Percentiles rank a stretch among this genome's conserved stretches.
Evolutionary conservation across 768 basidiomycete genomes (phyloP).

Genomic region (Nidula microcarpa): DNA sequence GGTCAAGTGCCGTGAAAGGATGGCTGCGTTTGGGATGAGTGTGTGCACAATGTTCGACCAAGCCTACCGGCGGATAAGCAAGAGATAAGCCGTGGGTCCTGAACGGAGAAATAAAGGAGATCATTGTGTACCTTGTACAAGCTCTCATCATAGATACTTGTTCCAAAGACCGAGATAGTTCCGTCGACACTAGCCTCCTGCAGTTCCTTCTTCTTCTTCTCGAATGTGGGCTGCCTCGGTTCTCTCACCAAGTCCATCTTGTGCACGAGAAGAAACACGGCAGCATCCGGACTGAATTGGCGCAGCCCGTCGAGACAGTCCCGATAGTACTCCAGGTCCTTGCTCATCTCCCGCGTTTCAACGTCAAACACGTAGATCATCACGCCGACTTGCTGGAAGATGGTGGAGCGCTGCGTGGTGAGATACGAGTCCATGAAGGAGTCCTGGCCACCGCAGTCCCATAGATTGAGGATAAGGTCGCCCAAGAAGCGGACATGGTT

Average conservation of each 20-base stretch:
- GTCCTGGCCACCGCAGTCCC: constrained; percentile 99
- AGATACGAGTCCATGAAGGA: constrained; percentile 98
- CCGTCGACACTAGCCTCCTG: constrained; percentile 62
- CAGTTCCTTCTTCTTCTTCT: constrained; percentile 72
- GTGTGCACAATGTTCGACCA: constrained; percentile 98
- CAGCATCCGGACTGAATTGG: constrained; percentile 77
- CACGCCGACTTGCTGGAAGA: constrained; percentile 95
- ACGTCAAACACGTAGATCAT: constrained; percentile 99
- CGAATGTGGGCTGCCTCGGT: constrained; percentile 55
- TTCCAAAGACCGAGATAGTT: constrained; percentile 76
- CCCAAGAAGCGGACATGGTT: constrained; percentile 97
- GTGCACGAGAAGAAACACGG: constrained; percentile 88
- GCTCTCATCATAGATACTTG: constrained; percentile 96
- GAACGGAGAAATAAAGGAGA: constrained; percentile 3
- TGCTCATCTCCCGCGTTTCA: constrained; percentile 77
- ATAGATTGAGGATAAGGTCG: constrained; percentile 91
- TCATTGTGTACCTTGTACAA: constrained; percentile 73
- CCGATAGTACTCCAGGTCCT: constrained; percentile 89
- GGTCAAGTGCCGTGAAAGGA: constrained; percentile 82
- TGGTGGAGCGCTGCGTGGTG: constrained; percentile 85
- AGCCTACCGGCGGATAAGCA: constrained; percentile 50
- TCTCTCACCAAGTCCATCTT: constrained; percentile 94
- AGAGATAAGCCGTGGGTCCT: neutral
- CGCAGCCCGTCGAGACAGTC: constrained; percentile 85
- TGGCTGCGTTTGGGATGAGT: constrained; percentile 90